Evolutionary conservation across 208 protist genomes (phyloP), one percentile per base, ranked within the genome.

Genomic region (Leishmania gerbilli): DNA sequence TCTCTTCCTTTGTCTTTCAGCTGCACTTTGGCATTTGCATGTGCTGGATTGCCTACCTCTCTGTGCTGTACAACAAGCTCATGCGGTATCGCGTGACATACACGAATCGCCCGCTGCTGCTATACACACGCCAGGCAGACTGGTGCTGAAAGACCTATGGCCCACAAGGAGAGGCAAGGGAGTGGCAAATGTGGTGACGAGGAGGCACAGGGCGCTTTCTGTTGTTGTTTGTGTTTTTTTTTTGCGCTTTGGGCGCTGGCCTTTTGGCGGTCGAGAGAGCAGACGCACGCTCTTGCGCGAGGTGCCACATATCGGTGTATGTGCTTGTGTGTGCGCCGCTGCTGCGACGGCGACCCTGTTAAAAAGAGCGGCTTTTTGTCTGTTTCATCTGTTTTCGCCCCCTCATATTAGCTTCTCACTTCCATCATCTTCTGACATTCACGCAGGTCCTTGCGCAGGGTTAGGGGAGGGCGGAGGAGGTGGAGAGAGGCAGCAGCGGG

Each of bases 71-170:
- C 31, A 88, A 71, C 55, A 88, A 89, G 45, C 84, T 93, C 72
- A 85, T 80, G 74, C 84, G 88, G 47, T 91, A 93, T 56, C 84
- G 87, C 27, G 84, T 85, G 42, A 92, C 87, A 3, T 95, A 93
- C 75, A 95, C 93, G 11, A 97, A 95, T 65, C 85, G 87, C 37
- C 88, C 92, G 49, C 72, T 97, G 1, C 84, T 97, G 4, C 55
- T 88, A 21, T 86, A 82, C 67, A 82, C 79, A 9, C 83, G 83
- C 8, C 75, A 82, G 64, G 75, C 65, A 79, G 83, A 87, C 17
- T 81, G 78, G 79, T 85, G 77, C 47, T 85, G 51, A 79, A 34
- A 24, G 13, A 68, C 24, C 0, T 34, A 34, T 19, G 27, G 6
- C 42, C 37, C 49, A 34, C 7, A 76, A 9, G 31, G 13, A 76